Base-by-base conservation (phyloP, 495 filamentous ascomycete species). In the Usnea hakonensis region DNA sequence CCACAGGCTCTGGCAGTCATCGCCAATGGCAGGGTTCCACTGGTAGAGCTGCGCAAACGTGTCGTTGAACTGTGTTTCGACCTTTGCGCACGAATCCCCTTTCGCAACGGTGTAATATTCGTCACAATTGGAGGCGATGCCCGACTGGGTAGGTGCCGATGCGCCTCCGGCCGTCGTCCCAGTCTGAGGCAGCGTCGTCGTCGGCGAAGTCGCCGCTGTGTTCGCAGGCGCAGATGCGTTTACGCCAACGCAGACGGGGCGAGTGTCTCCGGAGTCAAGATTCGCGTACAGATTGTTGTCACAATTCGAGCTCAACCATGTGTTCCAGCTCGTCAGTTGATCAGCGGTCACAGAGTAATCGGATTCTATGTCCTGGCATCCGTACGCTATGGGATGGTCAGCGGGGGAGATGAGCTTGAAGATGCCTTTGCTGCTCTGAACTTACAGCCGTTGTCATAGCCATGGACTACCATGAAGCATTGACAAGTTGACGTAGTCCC, bases 41-140 rank as follows among this genome's bases (percentile, higher is more conserved):
- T 30, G 37, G 35, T 67, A 44, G 35, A 72, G 62, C 48, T 70
- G 59, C 52, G 52, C 64, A 26, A 69, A 53, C 32, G 67, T 69
- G 68, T 69, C 63, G 46, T 46, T 63, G 48, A 32, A 64, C 14
- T 38, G 21, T 50, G 43, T 48, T 38, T 69, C 64, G 17, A 70
- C 21, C 4, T 56, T 41, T 30, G 21, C 61, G 48, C 68, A 70
- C 11, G 52, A 61, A 48, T 70, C 68, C 28, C 64, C 64, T 3
- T 36, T 37, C 23, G 56, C 23, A 21, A 70, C 55, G 8, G 58
- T 48, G 54, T 69, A 64, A 28, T 60, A 65, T 57, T 54, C 11
- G 19, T 54, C 28, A 30, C 50, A 54, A 21, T 30, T 21, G 11
- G 50, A 21, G 9, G 28, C 50, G 19, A 23, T 30, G 28, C 50